A percentile compares a stretch with the other conserved stretches of the same genome.
Evolutionary conservation across 2,329 filamentous ascomycete species (phyloP).

Genomic region (Arthrocladium fulminans): DNA sequence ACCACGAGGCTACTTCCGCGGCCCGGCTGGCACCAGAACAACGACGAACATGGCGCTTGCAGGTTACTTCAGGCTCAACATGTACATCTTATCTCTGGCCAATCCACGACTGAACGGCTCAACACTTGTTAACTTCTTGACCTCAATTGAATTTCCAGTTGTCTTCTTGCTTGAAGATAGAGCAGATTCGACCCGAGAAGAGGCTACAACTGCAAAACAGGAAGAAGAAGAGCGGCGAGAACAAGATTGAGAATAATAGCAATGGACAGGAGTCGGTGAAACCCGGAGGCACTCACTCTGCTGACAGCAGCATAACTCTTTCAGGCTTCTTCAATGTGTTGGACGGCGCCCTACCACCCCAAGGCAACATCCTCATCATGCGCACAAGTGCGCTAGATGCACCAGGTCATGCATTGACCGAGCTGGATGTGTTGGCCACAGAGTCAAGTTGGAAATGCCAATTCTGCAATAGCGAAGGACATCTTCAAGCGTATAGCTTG

Average conservation of each 20-base stretch:
- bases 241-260: neutral
- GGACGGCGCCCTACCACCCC: conserved; percentile 70
- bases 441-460: too few species aligned
- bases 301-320: conserved; percentile 48
- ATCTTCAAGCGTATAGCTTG: too few species aligned
- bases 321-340: conserved; percentile 74
- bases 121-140: conserved; percentile 51
- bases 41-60: conserved; percentile 61
- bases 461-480: too few species aligned
- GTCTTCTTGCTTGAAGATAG: conserved; percentile 61
- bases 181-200: conserved; percentile 40
- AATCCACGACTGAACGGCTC: conserved; percentile 56
- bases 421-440: too few species aligned
- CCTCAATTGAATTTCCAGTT: conserved; percentile 51
- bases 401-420: too few species aligned
- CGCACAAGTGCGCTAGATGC: too few species aligned
- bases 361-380: too few species aligned
- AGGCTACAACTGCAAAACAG: neutral
- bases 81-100: conserved; percentile 55
- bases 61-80: conserved; percentile 56
- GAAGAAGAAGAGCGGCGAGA: neutral
- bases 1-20: conserved; percentile 68
- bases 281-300: neutral
- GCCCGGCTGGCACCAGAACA: conserved; percentile 67
- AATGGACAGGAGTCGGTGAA: neutral